Base-by-base conservation (phyloP, 768 basidiomycete species). In the Leucogyrophana mollusca region DNA sequence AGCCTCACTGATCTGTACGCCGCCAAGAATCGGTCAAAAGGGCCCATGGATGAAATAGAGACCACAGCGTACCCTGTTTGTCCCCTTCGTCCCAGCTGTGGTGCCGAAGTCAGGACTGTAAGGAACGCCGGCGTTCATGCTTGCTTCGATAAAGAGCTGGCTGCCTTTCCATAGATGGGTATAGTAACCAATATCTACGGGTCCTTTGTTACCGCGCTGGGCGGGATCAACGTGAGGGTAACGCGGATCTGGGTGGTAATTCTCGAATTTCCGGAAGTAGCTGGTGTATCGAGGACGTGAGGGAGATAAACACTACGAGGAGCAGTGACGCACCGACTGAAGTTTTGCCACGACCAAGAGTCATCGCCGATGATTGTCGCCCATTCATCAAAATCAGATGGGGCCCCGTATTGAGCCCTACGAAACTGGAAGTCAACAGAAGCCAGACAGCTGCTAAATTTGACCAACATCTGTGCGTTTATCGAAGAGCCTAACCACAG, bases 261-360 rank as follows among this genome's bases (percentile, higher is more conserved):
- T 72, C 59, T 89, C 85, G 35, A 87, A 85, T 59, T 85, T 88
- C 27, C 59, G 71, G 56, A 88, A 82, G 54, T 85, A 88, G n/a
- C 85, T 87, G 40, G 4, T 25, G 13, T 9, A 30, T 34, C 14
- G n/a, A 27, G 48, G 22, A 50, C 9, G 41, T 46, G 9, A 43
- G 34, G 18, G 20, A n/a, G 27, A 11, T 22, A 32, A 22, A n/a
- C n/a, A n/a, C 4, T n/a, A 36, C 23, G 5, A 27, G 10, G 14
- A 32, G n/a, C 16, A 11, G 7, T 23, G 9, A 45, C 67, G 32
- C 51, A 80, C 85, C 64, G 58, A 47, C 70, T 66, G 51, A 87
- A 71, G 27, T 77, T 72, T 32, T 73, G 61, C 78, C 78, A 67
- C 13, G 64, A 50, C 86, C 86, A 88, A 3, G 72, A 67, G 7